Conservation (phyloP, 2,329 filamentous ascomycete species). For the Bretziella fagacearum region DNA sequence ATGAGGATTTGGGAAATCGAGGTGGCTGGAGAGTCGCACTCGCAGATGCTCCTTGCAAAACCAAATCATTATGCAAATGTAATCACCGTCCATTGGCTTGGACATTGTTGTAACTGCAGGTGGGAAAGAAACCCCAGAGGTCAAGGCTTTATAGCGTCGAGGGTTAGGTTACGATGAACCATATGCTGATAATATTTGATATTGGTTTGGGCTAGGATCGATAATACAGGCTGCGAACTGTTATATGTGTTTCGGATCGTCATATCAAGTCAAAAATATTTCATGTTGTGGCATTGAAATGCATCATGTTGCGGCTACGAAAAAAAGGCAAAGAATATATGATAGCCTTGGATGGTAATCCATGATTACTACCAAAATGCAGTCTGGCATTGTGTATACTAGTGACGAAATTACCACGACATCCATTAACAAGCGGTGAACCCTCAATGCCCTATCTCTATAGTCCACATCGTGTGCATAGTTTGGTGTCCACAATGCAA, state of each 20-base stretch:
- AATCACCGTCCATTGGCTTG: neutral
- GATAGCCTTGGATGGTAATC: too few species aligned
- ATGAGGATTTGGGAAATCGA: neutral
- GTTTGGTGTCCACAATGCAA: neutral
- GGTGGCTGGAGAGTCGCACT: neutral
- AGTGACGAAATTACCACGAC: neutral
- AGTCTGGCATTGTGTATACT: too few species aligned
- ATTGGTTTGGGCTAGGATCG: neutral
- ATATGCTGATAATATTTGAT: neutral
- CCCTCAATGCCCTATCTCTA: neutral
- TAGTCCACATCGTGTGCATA: neutral
- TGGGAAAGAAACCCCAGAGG: neutral
- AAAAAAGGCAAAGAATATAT: too few species aligned
- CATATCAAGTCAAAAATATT: neutral
- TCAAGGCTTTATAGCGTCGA: neutral
- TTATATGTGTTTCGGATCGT: neutral
- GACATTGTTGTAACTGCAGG: neutral
- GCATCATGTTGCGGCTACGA: too few species aligned
- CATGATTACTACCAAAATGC: too few species aligned
- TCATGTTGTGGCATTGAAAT: too few species aligned
- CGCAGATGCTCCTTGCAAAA: neutral
- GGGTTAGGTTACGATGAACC: neutral
- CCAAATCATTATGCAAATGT: neutral
- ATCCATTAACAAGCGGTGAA: neutral
- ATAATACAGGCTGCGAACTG: neutral